A percentile compares a stretch with the other conserved stretches of the same genome.
Conservation (phyloP, 768 basidiomycete species). For the Amylocystis lapponica region DNA sequence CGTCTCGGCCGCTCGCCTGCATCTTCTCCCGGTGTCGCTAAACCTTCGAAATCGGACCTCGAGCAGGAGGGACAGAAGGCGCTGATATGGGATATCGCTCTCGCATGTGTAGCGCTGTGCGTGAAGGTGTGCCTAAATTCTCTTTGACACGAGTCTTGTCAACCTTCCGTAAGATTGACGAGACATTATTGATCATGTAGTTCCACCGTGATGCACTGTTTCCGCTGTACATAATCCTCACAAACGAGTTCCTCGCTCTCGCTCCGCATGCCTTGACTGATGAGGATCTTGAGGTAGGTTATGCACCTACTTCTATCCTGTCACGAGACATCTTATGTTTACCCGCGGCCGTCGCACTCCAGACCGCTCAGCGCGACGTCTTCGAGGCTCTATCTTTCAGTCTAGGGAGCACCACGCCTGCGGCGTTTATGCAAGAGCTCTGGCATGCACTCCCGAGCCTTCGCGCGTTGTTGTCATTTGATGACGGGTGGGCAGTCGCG, state of each 20-base stretch:
- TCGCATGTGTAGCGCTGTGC: slow-evolving; percentile 54
- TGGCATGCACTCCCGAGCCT: slow-evolving; percentile 52
- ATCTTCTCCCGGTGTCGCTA: slow-evolving; percentile 1
- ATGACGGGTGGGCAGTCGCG: slow-evolving; percentile 41
- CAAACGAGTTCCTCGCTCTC: slow-evolving; percentile 43
- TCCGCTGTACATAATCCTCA: slow-evolving; percentile 48
- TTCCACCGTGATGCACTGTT: slow-evolving; percentile 58
- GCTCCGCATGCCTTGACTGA: slow-evolving; percentile 42
- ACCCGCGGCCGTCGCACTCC: background rate
- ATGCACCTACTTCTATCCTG: background rate
- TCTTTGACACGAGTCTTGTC: background rate
- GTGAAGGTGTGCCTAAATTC: slow-evolving; percentile 45
- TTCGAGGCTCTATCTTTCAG: slow-evolving; percentile 40
- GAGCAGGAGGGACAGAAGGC: slow-evolving; percentile 17
- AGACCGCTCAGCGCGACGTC: slow-evolving; percentile 56
- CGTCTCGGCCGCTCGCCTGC: slow-evolving; percentile 24
- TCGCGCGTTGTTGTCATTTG: slow-evolving; percentile 31
- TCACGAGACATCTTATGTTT: background rate
- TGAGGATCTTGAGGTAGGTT: slow-evolving; percentile 48
- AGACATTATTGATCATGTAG: slow-evolving; percentile 27
- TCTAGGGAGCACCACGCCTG: slow-evolving; percentile 46
- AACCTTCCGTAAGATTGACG: background rate
- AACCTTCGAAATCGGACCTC: slow-evolving; percentile 2
- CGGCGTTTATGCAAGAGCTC: slow-evolving; percentile 48
- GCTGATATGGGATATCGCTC: slow-evolving; percentile 51